A percentile compares a stretch with the other conserved stretches of the same genome.
Conservation (phyloP, 805 yeast genomes). For the Ogataea polymorpha region DNA sequence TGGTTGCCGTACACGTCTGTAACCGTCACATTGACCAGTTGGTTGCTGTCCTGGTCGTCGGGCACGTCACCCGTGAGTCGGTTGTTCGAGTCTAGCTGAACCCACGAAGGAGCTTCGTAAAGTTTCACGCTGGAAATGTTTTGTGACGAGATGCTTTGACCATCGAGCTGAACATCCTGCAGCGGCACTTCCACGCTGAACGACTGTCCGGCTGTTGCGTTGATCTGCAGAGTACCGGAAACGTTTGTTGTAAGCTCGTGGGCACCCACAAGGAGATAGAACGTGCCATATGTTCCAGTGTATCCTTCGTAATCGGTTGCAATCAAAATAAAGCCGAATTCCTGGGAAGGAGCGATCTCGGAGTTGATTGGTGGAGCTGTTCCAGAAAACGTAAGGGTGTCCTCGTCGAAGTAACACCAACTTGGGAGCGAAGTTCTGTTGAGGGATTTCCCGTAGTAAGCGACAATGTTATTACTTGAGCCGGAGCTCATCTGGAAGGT, state of each 20-base stretch:
- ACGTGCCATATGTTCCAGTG: slow-evolving; percentile 66
- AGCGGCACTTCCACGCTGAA: slow-evolving; percentile 62
- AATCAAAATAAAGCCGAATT: slow-evolving; percentile 65
- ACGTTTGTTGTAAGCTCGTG: slow-evolving; percentile 72
- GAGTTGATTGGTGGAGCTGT: slow-evolving; percentile 86
- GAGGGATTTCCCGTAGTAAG: slow-evolving; percentile 76
- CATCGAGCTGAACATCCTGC: slow-evolving; percentile 62
- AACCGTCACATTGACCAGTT: slow-evolving; percentile 51
- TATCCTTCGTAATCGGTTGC: slow-evolving; percentile 78
- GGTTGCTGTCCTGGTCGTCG: slow-evolving; percentile 35
- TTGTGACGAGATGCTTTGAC: slow-evolving; percentile 39
- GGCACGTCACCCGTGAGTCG: slow-evolving; percentile 59
- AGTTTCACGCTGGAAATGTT: slow-evolving; percentile 56
- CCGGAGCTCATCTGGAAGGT: slow-evolving; percentile 50
- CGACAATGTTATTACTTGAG: slow-evolving; percentile 49
- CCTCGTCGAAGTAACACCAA: slow-evolving; percentile 75
- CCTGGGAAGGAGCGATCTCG: slow-evolving; percentile 79
- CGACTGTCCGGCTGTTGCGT: slow-evolving; percentile 61
- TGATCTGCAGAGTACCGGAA: slow-evolving; percentile 53
- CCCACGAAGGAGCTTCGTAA: slow-evolving; percentile 59
- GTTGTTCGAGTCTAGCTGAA: slow-evolving; percentile 39
- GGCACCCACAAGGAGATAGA: slow-evolving; percentile 80
- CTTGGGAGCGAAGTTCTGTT: slow-evolving; percentile 87
- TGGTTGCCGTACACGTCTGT: slow-evolving; percentile 59
- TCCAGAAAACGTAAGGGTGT: slow-evolving; percentile 70